phyloP scores from a whole-genome alignment of 176 grass and related monocot species.

The Lolium multiflorum region DNA sequence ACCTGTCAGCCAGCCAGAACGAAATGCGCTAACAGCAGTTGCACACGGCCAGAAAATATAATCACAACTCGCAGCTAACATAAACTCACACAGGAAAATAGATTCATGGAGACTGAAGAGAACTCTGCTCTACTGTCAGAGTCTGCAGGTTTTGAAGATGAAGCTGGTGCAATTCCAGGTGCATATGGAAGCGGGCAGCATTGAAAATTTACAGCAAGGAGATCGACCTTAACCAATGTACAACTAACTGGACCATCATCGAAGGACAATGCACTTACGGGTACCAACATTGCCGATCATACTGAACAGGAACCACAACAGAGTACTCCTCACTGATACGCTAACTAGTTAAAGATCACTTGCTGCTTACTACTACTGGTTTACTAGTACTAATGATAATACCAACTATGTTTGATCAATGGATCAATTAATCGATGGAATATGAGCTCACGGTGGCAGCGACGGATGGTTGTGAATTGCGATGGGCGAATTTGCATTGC shows the following conservation, averaged over 20 bases:
- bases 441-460: neutral
- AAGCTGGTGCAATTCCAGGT: neutral
- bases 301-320: neutral
- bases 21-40: no score
- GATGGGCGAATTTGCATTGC: conserved; percentile 29
- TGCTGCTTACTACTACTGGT: neutral
- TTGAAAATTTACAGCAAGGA: neutral
- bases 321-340: neutral
- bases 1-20: neutral
- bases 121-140: neutral
- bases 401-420: conserved; percentile 39
- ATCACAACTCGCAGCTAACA: neutral
- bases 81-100: neutral
- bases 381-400: neutral
- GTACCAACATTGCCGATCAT: conserved; percentile 11
- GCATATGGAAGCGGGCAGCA: neutral
- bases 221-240: conserved; percentile 33
- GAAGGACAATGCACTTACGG: neutral
- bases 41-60: neutral
- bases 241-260: neutral
- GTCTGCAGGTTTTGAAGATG: neutral
- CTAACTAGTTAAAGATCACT: conserved; percentile 2
- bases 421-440: conserved; percentile 10
- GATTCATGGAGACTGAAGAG: neutral
- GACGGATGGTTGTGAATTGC: neutral